These are phyloP conservation scores for Macrolepiota fuliginosa DNA, from an alignment of 768 basidiomycete species.

Conservation along the genomic window DNA sequence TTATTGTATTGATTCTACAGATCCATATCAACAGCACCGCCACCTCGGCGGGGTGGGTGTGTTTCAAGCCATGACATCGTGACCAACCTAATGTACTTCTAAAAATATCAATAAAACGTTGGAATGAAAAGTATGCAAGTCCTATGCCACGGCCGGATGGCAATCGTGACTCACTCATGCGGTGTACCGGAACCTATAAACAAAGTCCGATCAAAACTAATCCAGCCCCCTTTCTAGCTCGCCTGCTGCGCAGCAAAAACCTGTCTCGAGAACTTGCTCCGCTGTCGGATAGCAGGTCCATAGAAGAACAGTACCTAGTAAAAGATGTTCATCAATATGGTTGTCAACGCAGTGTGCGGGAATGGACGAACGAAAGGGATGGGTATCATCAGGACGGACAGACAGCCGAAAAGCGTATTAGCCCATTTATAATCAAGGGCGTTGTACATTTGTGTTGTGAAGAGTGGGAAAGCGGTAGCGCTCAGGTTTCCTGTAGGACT, in stretches of 20 bases:
- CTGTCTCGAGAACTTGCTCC: conserved; percentile 39
- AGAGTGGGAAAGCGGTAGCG: conserved; percentile 58
- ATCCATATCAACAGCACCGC: too few relatives aligned
- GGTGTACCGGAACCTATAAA: too few relatives aligned
- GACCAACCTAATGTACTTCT: too few relatives aligned
- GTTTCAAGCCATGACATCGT: too few relatives aligned
- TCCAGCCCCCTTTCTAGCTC: neutral
- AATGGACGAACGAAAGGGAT: conserved; percentile 53
- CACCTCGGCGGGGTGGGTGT: too few relatives aligned
- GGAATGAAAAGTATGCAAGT: too few relatives aligned
- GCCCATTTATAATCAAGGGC: conserved; percentile 60
- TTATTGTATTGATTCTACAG: too few relatives aligned
- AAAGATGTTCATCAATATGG: neutral
- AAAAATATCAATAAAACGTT: too few relatives aligned
- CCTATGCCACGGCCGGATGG: too few relatives aligned
- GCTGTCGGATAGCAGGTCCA: conserved; percentile 36
- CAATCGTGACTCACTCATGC: too few relatives aligned
- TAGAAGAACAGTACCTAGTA: conserved; percentile 40
- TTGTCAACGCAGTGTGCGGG: neutral
- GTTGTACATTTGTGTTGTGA: conserved; percentile 57
- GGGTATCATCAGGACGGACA: conserved; percentile 51
- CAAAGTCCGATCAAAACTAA: too few relatives aligned
- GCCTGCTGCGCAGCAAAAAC: conserved; percentile 18
- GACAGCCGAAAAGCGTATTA: conserved; percentile 51
- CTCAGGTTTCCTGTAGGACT: conserved; percentile 31